Base-by-base conservation (phyloP, 805 yeast species). In the Teunomyces tritomae region DNA sequence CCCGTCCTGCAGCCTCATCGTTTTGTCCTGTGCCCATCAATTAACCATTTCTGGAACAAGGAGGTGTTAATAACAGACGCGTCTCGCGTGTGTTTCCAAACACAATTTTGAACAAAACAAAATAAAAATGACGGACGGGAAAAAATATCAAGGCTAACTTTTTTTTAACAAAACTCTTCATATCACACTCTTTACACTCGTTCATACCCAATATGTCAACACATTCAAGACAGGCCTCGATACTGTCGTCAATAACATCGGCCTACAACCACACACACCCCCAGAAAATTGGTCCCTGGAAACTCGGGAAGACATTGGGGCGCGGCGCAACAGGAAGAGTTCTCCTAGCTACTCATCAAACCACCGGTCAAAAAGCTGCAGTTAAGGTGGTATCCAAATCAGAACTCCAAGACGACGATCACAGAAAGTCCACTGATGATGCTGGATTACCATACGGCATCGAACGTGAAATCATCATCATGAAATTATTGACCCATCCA, bases 391-490 rank as follows among this genome's bases (percentile, higher is more conserved):
- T 87, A 1, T 85, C 90, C 28, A 87, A 87, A 62, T 76, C 81
- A 24, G 78, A 74, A 45, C 62, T 78, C 49, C 73, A 65, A 53
- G 70, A 71, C 28, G 55, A 61, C 50, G 63, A 57, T 24, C 52
- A 54, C 49, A 55, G 51, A 32, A 62, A 61, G 55, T 68, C 70
- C 3, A 55, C 69, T 43, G 81, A 77, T 48, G 76, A 77, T n/a
- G 71, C 76, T 11, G 89, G 89, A 1, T 76, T 87, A 49, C 96
- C 97, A 2, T 90, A 92, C 64, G 99, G 99, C 34, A 92, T 94
- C 39, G 99, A 94, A 69, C 80, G 98, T 55, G 99, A 94, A 64
- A 96, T 94, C 53, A 91, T 94, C 57, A 94, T 94, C 57, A 94
- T 92, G 99, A 94, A 94, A 68, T 76, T 94, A 36, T 81, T 94